A percentile compares a stretch with the other conserved stretches of the same genome.
These are phyloP conservation scores for Fusarium globosum DNA, from an alignment of 2,329 filamentous ascomycete species.

Conservation along the genomic window DNA sequence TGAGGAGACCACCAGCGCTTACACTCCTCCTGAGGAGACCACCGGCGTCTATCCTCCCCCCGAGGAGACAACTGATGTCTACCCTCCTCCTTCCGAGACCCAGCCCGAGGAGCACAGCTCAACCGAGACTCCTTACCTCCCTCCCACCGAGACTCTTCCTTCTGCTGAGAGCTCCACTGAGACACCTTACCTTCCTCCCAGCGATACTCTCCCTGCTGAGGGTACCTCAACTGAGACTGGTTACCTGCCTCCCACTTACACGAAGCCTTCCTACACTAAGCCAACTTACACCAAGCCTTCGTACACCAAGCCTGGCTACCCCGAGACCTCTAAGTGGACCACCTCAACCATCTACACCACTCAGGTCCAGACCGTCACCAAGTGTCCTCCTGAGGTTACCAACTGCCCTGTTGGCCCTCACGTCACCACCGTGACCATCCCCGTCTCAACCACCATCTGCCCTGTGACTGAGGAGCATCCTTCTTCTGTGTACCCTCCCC, in stretches of 20 bases:
- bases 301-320: constrained; percentile 6
- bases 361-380: constrained; percentile 20
- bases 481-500: background rate
- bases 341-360: constrained; percentile 39
- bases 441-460: background rate
- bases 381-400: constrained; percentile 18
- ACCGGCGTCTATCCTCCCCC: background rate
- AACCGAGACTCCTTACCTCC: background rate
- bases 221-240: background rate
- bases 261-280: constrained; percentile 8
- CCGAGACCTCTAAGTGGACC: constrained; percentile 21
- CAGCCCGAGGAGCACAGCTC: background rate
- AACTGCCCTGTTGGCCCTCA: constrained; percentile 6
- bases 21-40: background rate
- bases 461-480: background rate
- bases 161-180: background rate
- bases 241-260: background rate
- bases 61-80: background rate
- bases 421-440: background rate
- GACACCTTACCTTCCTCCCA: background rate
- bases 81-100: background rate
- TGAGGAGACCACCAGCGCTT: background rate
- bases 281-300: constrained; percentile 20
- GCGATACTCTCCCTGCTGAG: background rate
- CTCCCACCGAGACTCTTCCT: background rate